A percentile compares a stretch with the other conserved stretches of the same genome.
Conservation (phyloP, 2,329 filamentous ascomycete genomes). For the Penicillium sclerotigenum region DNA sequence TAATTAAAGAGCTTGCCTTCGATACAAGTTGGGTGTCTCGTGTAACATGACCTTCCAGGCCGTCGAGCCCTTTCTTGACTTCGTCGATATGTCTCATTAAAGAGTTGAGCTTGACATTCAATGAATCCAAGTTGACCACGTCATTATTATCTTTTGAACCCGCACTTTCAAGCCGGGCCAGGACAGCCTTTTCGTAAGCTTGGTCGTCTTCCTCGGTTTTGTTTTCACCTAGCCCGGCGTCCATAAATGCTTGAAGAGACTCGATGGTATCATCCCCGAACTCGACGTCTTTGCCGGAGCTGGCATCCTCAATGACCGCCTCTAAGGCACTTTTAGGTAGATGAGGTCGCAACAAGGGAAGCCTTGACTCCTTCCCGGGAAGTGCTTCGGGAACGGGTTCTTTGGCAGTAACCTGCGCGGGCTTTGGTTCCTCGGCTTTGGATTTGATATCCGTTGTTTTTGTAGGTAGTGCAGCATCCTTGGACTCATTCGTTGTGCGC, state of each 20-base stretch:
- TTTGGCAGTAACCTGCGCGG: neutral
- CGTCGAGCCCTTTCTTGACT: slow-evolving; percentile 40
- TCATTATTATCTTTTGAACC: slow-evolving; percentile 19
- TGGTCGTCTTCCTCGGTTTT: slow-evolving; percentile 33
- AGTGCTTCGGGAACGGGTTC: slow-evolving; percentile 2
- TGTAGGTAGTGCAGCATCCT: slow-evolving; percentile 1
- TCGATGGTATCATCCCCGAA: slow-evolving; percentile 47
- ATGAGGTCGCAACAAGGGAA: slow-evolving; percentile 35
- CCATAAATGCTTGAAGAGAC: slow-evolving; percentile 43
- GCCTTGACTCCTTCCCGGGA: slow-evolving; percentile 17
- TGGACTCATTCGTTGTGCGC: slow-evolving; percentile 10
- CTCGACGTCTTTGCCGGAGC: slow-evolving; percentile 38
- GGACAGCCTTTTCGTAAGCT: slow-evolving; percentile 32
- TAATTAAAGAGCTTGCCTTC: slow-evolving; percentile 12
- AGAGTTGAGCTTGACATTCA: slow-evolving; percentile 41
- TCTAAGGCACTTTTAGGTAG: slow-evolving; percentile 44
- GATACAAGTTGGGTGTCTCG: slow-evolving; percentile 20
- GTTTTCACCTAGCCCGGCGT: slow-evolving; percentile 25
- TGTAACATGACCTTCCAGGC: slow-evolving; percentile 38
- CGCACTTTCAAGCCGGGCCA: slow-evolving; percentile 24
- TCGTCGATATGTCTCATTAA: slow-evolving; percentile 42
- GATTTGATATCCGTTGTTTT: slow-evolving; percentile 6
- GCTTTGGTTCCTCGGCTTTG: neutral
- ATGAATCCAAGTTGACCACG: slow-evolving; percentile 34
- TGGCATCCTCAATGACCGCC: slow-evolving; percentile 42